phyloP scores from a whole-genome alignment of 1,284 basidiomycete genomes.

The Xanthoconium separans region DNA sequence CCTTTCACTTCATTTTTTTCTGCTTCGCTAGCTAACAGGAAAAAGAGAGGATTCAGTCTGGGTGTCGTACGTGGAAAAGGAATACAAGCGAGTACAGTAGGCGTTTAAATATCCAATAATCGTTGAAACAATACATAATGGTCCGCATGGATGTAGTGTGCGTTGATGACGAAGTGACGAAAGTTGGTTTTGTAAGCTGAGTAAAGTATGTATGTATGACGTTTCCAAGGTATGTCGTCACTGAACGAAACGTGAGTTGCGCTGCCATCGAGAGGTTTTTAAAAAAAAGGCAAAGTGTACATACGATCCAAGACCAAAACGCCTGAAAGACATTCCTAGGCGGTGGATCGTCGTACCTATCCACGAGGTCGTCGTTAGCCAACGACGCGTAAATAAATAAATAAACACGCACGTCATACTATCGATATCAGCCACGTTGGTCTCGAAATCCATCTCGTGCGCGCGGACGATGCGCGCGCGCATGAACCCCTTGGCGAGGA shows the following conservation, averaged over 20 bases:
- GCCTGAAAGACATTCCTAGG: conserved; percentile 27
- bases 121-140: background rate
- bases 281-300: background rate
- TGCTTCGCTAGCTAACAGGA: background rate
- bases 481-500: conserved; percentile 42
- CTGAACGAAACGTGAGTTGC: conserved; percentile 2
- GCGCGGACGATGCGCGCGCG: conserved; percentile 37
- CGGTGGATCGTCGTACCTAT: conserved; percentile 25
- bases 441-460: conserved; percentile 59
- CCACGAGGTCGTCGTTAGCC: background rate
- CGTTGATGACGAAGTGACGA: too few species aligned
- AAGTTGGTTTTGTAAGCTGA: too few species aligned
- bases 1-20: background rate
- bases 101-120: background rate
- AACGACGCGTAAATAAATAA: background rate
- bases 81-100: background rate
- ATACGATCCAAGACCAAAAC: conserved; percentile 30
- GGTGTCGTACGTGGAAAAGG: too few species aligned
- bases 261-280: background rate
- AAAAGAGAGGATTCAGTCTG: too few species aligned
- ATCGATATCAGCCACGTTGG: conserved; percentile 51
- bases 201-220: too few species aligned
- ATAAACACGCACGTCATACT: conserved; percentile 37
- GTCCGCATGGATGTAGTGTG: too few species aligned
- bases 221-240: background rate